Evolutionary conservation across 2,329 filamentous ascomycete genomes (phyloP).

Genomic region (Aspergillus felis): DNA sequence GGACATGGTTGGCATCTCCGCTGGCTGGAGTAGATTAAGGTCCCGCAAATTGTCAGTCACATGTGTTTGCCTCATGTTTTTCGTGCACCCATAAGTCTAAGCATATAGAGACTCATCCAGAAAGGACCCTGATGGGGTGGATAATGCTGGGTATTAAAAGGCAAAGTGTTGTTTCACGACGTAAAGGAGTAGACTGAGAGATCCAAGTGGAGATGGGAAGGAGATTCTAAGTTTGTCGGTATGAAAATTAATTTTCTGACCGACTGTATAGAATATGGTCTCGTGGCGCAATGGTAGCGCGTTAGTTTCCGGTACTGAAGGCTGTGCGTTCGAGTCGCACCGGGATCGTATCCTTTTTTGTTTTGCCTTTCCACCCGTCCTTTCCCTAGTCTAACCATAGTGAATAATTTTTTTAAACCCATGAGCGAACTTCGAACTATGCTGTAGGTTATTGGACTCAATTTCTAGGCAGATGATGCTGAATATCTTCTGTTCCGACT

Average conservation of each 20-base stretch:
- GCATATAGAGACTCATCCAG: no score
- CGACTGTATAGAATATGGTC: slow-evolving; percentile 2
- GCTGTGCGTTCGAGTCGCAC: slow-evolving; percentile 35
- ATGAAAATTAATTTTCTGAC: no score
- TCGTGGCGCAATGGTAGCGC: slow-evolving; percentile 37
- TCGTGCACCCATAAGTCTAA: no score
- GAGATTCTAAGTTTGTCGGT: no score
- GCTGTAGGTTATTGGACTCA: neutral
- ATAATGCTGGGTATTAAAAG: no score
- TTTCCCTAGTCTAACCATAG: neutral
- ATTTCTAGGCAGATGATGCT: neutral
- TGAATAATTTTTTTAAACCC: neutral
- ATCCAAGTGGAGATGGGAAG: no score
- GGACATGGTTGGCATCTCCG: no score
- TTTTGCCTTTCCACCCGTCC: neutral
- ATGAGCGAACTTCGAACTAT: neutral
- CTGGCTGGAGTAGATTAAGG: neutral
- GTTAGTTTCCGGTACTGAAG: slow-evolving; percentile 37
- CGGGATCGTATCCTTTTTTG: slow-evolving; percentile 21
- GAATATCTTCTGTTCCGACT: neutral
- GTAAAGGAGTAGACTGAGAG: no score
- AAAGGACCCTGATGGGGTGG: no score
- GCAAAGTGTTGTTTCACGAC: no score
- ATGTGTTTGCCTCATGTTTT: neutral
- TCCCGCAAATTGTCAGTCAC: no score